These are phyloP conservation scores for Exutisphaerella laricina DNA, from an alignment of 2,329 filamentous ascomycete genomes.

Conservation along the genomic window DNA sequence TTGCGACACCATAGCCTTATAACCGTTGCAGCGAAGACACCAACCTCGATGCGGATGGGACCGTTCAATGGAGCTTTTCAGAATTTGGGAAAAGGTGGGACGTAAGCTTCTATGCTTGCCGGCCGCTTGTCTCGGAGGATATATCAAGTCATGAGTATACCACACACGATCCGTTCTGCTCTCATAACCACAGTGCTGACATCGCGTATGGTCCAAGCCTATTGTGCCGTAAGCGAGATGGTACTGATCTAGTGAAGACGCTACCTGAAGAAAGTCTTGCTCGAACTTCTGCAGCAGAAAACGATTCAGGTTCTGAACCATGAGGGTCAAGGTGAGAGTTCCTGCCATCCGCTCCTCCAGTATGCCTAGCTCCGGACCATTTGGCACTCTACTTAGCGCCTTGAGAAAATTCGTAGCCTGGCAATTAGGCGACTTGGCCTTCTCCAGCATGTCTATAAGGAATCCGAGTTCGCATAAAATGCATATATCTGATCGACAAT, in stretches of 20 bases:
- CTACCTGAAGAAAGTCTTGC: slow-evolving; percentile 58
- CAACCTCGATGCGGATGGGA: slow-evolving; percentile 86
- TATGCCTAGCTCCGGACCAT: slow-evolving; percentile 69
- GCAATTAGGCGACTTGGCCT: slow-evolving; percentile 87
- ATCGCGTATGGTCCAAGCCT: slow-evolving; percentile 69
- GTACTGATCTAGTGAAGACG: slow-evolving; percentile 53
- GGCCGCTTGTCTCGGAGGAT: slow-evolving; percentile 51
- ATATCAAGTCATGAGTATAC: slow-evolving; percentile 79
- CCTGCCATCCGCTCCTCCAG: slow-evolving; percentile 77
- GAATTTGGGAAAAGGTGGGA: slow-evolving; percentile 69
- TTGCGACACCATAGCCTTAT: slow-evolving; percentile 78
- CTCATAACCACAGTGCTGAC: slow-evolving; percentile 81
- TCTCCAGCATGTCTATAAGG: slow-evolving; percentile 96
- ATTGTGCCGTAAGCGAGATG: slow-evolving; percentile 69
- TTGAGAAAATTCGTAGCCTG: slow-evolving; percentile 94
- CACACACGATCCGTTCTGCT: slow-evolving; percentile 72
- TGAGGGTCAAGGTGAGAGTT: slow-evolving; percentile 62
- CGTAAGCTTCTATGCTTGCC: slow-evolving; percentile 28
- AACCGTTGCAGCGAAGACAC: slow-evolving; percentile 86
- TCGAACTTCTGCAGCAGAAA: slow-evolving; percentile 76
- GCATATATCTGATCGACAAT: slow-evolving; percentile 76
- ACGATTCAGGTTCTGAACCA: slow-evolving; percentile 79
- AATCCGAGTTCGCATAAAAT: slow-evolving; percentile 92
- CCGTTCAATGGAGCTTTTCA: slow-evolving; percentile 88
- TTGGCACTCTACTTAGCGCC: slow-evolving; percentile 75